These are phyloP conservation scores for Prunus kanzakura DNA, from an alignment of 306 rosid species.

Conservation along the genomic window DNA sequence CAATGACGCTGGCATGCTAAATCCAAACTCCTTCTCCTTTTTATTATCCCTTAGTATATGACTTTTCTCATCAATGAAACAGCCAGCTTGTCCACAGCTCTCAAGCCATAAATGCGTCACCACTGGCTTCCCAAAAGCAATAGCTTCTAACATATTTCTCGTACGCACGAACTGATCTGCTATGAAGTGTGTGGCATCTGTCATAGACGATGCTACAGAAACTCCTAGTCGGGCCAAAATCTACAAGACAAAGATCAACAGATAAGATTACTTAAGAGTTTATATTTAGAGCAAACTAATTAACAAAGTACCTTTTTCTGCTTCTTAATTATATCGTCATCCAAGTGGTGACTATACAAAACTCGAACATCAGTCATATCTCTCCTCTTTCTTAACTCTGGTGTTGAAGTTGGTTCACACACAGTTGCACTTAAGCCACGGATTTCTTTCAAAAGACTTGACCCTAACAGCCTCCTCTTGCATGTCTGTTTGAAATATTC, in stretches of 20 bases:
- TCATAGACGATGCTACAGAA: conserved; percentile 59
- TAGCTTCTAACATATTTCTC: conserved; percentile 91
- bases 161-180: conserved; percentile 88
- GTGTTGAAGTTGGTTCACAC: conserved; percentile 40
- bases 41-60: conserved; percentile 72
- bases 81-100: conserved; percentile 90
- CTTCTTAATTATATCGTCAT: conserved; percentile 63
- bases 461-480: conserved; percentile 36
- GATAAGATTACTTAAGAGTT: conserved; percentile 25
- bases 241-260: conserved; percentile 43
- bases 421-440: conserved; percentile 45
- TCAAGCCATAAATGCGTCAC: conserved; percentile 93
- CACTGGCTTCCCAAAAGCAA: conserved; percentile 85
- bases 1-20: conserved; percentile 79
- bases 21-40: conserved; percentile 91
- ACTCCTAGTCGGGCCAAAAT: conserved; percentile 68
- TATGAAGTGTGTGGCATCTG: conserved; percentile 88
- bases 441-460: conserved; percentile 59
- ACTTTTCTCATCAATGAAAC: conserved; percentile 81
- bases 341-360: conserved; percentile 82
- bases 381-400: conserved; percentile 79
- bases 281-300: conserved; percentile 3
- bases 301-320: conserved; percentile 75
- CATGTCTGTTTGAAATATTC: conserved; percentile 61
- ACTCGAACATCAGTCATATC: conserved; percentile 69